These are phyloP conservation scores for Przewalskia tangutica DNA, from an alignment of 257 asterid species.

Conservation along the genomic window DNA sequence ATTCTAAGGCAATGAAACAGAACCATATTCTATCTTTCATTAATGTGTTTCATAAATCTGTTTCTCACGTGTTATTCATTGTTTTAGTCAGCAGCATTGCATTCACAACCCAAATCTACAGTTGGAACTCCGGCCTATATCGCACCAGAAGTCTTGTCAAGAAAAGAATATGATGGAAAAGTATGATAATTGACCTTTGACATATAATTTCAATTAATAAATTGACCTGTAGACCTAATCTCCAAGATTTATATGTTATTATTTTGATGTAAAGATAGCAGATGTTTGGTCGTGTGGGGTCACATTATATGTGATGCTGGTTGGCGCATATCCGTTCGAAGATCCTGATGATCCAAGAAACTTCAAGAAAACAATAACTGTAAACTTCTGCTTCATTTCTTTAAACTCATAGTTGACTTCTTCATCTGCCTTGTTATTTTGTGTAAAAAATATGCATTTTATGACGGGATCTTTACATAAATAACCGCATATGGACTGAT, in stretches of 20 bases:
- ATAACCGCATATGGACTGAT: background rate
- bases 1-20: constrained; percentile 29
- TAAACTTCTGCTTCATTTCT: background rate
- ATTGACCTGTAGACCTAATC: background rate
- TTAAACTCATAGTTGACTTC: background rate
- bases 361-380: constrained; percentile 6
- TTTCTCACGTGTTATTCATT: background rate
- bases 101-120: constrained; percentile 6
- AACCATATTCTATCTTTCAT: background rate
- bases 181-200: background rate
- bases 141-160: constrained; percentile 5
- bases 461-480: background rate
- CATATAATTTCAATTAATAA: background rate
- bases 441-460: background rate
- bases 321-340: background rate
- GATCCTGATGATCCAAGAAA: constrained; percentile 11
- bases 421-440: background rate
- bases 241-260: background rate
- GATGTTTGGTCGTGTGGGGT: constrained; percentile 9
- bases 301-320: background rate
- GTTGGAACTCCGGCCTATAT: constrained; percentile 5
- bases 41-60: background rate
- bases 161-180: constrained; percentile 6
- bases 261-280: background rate
- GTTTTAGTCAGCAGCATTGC: constrained; percentile 3